Base-by-base conservation (phyloP, 2,329 filamentous ascomycete genomes). In the Rosellinia necatrix region DNA sequence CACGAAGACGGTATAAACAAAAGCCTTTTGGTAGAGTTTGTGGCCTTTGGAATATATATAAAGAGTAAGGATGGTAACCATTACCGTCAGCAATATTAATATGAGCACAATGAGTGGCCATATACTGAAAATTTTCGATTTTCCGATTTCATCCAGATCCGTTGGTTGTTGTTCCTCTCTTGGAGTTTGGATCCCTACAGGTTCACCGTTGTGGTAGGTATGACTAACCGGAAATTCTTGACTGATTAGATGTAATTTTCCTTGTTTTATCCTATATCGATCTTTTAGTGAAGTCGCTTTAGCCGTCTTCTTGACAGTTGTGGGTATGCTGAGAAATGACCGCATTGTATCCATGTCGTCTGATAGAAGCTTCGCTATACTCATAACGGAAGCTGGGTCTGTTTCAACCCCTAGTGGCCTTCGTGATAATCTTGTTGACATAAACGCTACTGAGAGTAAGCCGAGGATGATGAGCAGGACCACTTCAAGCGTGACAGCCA, bases 401-500 rank as follows among this genome's bases (percentile, higher is more conserved):
- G 35, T 17, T 3, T 41, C 27, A 25, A 50, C 35, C 5, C 37
- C 17, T 3, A 50, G 37, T 15, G 47, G 47, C 8, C 47, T 50
- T 17, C 27, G 10, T 6, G 35, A 4, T 17, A 8, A 37, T 15
- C 47, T 30, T 25, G 47, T 50, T 5, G 19, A 8, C 13, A 32
- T 13, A 15, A 50, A 34, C 6, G 34, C 25, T 2, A n/a, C 15
- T 13, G 12, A 24, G 22, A 50, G 6, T 13, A 25, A 25, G 47
- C 6, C 8, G 21, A 32, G 15, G 25, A 41, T 24, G 7, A 50
- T 15, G 3, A 42, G 0, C 2, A 50, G 19, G 7, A 34, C 27
- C 7, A 50, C 27, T 42, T 50, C 47, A 5, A 50, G 37, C 17
- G 47, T 42, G 34, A 41, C 32, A 15, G 47, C 47, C 19, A 50